Evolutionary conservation across 2,329 filamentous ascomycete genomes (phyloP).

Genomic region (Tolypocladium capitatum): DNA sequence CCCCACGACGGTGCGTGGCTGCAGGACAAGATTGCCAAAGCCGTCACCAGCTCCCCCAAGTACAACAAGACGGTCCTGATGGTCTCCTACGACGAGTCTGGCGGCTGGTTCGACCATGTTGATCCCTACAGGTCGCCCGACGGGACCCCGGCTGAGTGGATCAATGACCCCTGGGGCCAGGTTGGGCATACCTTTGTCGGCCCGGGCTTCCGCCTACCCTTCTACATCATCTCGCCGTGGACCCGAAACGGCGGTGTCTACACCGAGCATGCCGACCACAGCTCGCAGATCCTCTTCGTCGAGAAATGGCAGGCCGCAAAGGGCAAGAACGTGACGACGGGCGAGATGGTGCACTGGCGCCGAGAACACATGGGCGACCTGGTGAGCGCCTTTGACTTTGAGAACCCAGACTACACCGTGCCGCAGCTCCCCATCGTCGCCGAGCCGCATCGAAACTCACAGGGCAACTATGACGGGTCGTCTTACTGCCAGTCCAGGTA

Average conservation of each 20-base stretch:
- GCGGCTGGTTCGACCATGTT: conserved; percentile 42
- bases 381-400: conserved; percentile 27
- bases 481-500: conserved; percentile 28
- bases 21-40: conserved; percentile 36
- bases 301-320: conserved; percentile 31
- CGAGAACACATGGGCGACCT: conserved; percentile 20
- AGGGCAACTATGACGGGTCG: conserved; percentile 32
- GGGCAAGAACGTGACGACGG: conserved; percentile 23
- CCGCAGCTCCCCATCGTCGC: conserved; percentile 30
- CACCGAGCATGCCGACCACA: conserved; percentile 41
- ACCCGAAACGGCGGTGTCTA: conserved; percentile 40
- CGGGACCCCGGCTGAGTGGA: conserved; percentile 38
- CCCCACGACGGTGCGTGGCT: conserved; percentile 43
- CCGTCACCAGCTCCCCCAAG: conserved; percentile 33
- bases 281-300: conserved; percentile 39
- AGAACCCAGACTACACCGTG: conserved; percentile 34
- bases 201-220: conserved; percentile 33
- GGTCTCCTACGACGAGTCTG: conserved; percentile 32
- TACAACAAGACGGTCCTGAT: conserved; percentile 35
- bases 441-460: conserved; percentile 25
- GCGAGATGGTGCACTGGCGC: conserved; percentile 18
- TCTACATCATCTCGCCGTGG: conserved; percentile 43
- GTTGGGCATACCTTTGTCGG: conserved; percentile 23
- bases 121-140: conserved; percentile 33
- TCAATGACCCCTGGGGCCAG: conserved; percentile 25